Conservation (phyloP, 805 yeast genomes). For the Saccharomycopsis oosterbeekiorum region DNA sequence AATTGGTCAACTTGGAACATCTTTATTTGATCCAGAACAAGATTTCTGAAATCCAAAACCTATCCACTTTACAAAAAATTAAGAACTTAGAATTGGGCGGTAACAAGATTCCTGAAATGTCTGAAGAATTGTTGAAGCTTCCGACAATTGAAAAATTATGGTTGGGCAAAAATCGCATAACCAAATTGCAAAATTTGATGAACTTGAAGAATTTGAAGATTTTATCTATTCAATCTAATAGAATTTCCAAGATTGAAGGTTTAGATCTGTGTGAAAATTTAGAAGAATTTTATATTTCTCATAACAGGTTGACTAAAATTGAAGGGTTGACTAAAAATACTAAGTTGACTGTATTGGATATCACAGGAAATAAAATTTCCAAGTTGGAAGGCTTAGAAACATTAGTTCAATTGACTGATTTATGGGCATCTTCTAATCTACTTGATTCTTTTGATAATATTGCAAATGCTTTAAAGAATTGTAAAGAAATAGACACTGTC, state of each 20-base stretch:
- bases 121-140: slow-evolving; percentile 46
- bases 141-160: slow-evolving; percentile 63
- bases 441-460: slow-evolving; percentile 61
- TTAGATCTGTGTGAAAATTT: slow-evolving; percentile 59
- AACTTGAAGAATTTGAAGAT: slow-evolving; percentile 55
- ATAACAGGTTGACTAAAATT: slow-evolving; percentile 64
- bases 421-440: slow-evolving; percentile 85
- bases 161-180: slow-evolving; percentile 83
- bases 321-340: slow-evolving; percentile 68
- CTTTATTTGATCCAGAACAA: slow-evolving; percentile 85
- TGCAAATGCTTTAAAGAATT: slow-evolving; percentile 49
- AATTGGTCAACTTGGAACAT: slow-evolving; percentile 60
- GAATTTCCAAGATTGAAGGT: slow-evolving; percentile 70
- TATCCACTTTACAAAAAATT: slow-evolving; percentile 47
- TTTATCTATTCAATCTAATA: slow-evolving; percentile 81
- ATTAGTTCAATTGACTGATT: slow-evolving; percentile 66
- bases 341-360: slow-evolving; percentile 66
- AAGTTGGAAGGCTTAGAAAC: slow-evolving; percentile 57
- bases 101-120: slow-evolving; percentile 52
- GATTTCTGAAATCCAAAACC: slow-evolving; percentile 59
- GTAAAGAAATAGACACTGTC: slow-evolving; percentile 70
- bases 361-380: slow-evolving; percentile 63
- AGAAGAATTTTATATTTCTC: slow-evolving; percentile 82
- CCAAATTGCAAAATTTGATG: slow-evolving; percentile 51
- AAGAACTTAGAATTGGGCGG: slow-evolving; percentile 85